phyloP scores from a whole-genome alignment of 805 yeast genomes.

The Candida stauntonica region DNA sequence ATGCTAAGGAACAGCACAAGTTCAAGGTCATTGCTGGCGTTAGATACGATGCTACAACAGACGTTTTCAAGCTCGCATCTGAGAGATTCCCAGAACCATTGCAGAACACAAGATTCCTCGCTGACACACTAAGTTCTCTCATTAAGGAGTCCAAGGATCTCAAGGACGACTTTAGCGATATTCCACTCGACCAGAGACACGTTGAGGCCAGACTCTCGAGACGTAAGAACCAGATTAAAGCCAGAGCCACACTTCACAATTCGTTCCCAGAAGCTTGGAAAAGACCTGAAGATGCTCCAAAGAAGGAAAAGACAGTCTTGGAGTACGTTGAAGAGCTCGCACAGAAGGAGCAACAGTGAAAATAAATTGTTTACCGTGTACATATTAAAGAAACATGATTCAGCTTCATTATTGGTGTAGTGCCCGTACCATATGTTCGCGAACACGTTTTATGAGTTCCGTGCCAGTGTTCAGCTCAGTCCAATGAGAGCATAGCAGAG shows the following conservation, averaged over 20 bases:
- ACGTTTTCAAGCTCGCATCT: conserved; percentile 59
- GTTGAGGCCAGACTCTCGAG: conserved; percentile 40
- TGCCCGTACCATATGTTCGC: conserved; percentile 1
- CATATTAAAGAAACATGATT: neutral
- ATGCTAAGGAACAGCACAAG: conserved; percentile 57
- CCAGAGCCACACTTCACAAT: conserved; percentile 32
- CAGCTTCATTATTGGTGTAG: neutral
- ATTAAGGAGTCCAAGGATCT: conserved; percentile 60
- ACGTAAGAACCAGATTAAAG: conserved; percentile 34
- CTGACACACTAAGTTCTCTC: conserved; percentile 57
- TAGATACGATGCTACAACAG: conserved; percentile 61
- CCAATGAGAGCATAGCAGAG: conserved; percentile 12
- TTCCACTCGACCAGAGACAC: conserved; percentile 81
- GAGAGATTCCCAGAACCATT: conserved; percentile 69
- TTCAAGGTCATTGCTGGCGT: conserved; percentile 74
- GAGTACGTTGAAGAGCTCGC: conserved; percentile 18
- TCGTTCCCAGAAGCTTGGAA: conserved; percentile 80
- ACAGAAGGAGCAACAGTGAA: neutral
- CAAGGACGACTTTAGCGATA: conserved; percentile 61
- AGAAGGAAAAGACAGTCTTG: conserved; percentile 27
- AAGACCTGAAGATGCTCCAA: conserved; percentile 68
- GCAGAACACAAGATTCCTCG: conserved; percentile 76
- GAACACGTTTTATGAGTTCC: conserved; percentile 1
- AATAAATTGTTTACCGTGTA: conserved; percentile 3
- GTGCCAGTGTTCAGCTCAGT: neutral